Evolutionary conservation across 148 eudicot species (phyloP).

Genomic region (Vaccinium macrocarpon): DNA sequence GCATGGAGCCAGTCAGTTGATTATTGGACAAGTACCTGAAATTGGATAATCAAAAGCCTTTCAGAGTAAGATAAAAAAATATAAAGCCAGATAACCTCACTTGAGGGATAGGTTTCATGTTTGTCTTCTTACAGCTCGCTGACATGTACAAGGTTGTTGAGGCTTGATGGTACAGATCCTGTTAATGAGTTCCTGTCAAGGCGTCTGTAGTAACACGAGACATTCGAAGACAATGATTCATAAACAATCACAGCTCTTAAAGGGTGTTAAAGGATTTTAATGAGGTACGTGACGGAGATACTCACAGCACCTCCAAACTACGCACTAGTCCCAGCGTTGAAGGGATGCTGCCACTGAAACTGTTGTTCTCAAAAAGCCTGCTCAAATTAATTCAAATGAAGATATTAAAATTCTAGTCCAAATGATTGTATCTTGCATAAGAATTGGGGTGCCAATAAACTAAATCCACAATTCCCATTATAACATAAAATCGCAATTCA

Average conservation of each 20-base stretch:
- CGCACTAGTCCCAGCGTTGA: conserved; percentile 54
- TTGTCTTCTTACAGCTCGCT: conserved; percentile 53
- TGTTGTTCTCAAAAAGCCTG: conserved; percentile 75
- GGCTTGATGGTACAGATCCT: conserved; percentile 61
- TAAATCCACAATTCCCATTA: neutral
- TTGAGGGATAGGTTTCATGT: neutral
- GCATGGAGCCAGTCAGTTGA: conserved; percentile 50
- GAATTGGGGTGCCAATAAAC: neutral
- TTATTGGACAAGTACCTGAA: conserved; percentile 67
- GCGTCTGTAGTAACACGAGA: conserved; percentile 38
- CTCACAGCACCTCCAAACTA: conserved; percentile 71
- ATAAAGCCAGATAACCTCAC: neutral
- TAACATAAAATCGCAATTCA: neutral
- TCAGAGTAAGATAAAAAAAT: conserved; percentile 13
- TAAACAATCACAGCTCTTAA: neutral
- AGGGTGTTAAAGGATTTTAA: neutral
- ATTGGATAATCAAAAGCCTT: conserved; percentile 10
- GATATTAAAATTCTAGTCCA: neutral
- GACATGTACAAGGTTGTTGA: conserved; percentile 55
- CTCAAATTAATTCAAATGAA: conserved; percentile 6
- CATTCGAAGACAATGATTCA: neutral
- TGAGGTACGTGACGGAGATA: conserved; percentile 23
- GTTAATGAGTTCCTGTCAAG: conserved; percentile 60
- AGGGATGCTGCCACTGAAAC: conserved; percentile 59
- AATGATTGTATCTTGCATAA: neutral